Evolutionary conservation across 352 stramenopile genomes (phyloP), one percentile per base, ranked within the genome.

Genomic region (Pythium vanterpoolii): DNA sequence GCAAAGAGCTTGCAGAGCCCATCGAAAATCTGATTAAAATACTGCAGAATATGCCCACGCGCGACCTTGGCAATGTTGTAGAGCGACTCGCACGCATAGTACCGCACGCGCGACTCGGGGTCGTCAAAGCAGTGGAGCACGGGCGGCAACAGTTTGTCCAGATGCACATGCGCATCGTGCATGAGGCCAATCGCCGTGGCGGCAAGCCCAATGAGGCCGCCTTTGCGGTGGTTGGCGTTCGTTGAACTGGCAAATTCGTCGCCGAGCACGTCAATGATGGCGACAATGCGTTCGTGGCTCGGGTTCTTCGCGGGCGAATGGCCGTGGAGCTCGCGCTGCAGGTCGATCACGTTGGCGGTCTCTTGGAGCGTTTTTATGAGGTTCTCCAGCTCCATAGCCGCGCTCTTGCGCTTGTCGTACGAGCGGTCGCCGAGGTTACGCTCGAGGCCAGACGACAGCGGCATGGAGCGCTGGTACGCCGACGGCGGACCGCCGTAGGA

Each of bases 11-110:
- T 91, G 71, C 84, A 93, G 21, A 93, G 69, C 0, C 97, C 97
- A 68, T 99, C 97, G 68, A 99, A 99, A 62, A 99, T 99, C 72
- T 98, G 91, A 78, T 99, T 99, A 67, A 99, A 99, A 72, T 99
- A 99, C 55, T 84, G 71, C 33, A 99, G 72, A 34, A 99, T 98
- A 51, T 93, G 79, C 16, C 90, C 87, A 14, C 97, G 75, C 8
- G 97, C 95, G 46, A 97, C 89, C 72, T 99, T 99, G 36, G 96
- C 96, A 70, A 99, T 99, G 76, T 99, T 99, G 83, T 99, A 99
- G 31, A 99, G 77, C 45, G 85, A 96, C 73, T 99, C 98, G 71
- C 97, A 99, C 4, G 97, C 97, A 72, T 99, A 99, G 77, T 99
- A 99, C 18, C 95, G 80, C 28, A 98, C 97, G 49, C 97, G 81